Evolutionary conservation across 1,139 yeast species (phyloP), one percentile per base, ranked within the genome.

Genomic region (Protomyces pachydermus): DNA sequence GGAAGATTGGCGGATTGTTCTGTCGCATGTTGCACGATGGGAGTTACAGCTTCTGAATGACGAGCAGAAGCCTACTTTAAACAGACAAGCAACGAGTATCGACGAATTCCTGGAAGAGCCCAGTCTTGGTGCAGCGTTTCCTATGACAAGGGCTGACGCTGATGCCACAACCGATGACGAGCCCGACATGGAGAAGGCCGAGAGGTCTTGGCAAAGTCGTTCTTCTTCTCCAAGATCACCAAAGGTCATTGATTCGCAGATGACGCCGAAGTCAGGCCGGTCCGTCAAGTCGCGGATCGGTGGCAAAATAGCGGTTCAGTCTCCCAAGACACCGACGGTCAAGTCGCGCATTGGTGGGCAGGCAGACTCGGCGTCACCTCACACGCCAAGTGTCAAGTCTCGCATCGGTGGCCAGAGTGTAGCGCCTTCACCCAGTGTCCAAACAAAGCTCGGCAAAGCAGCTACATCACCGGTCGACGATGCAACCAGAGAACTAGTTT

Each of bases 1-100:
- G 20, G 38, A 52, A 9, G 62, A 58, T 25, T 58, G 62, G 62
- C 38, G 52, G 23, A 51, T 53, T 10, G 56, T 39, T 0, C 9
- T 58, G 42, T 35, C 56, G 16, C 23, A 52, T 10, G 52, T 51
- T 10, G 20, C 23, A 14, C 16, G 25, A 3, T 58, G 62, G 62
- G 53, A 58, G 1, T 48, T 57, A 18, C 32, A 23, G 12, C 39
- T 57, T 16, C 28, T 57, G 56, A n/a, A 37, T 37, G 42, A 12
- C 16, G 42, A 37, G 16, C 14, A 9, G 9, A 14, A 12, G 42
- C 16, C 42, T 12, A 4, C 42, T 9, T 12, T n/a, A 9, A 1
- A 12, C 1, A 37, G 16, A n/a, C 42, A 12, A 6, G 42, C 14
- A 12, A 37, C 42, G 14, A 37, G 42, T 37, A 6, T 12, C 42